Conservation (phyloP, 2,329 filamentous ascomycete species). For the Exophiala aquamarina region DNA sequence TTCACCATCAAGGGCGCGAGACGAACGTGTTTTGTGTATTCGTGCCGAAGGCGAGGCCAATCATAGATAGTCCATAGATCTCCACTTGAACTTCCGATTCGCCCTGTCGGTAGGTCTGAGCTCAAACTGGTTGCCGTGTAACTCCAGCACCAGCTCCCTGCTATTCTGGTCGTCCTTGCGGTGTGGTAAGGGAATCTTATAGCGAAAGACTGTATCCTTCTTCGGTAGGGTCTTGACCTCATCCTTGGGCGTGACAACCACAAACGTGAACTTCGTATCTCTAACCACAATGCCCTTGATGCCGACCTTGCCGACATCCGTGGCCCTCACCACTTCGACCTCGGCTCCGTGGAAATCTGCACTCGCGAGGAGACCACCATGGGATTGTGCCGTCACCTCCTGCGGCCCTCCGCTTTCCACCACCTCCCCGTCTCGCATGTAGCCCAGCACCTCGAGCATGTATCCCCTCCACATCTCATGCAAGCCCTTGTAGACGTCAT, state of each 20-base stretch:
- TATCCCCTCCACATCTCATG: constrained; percentile 81
- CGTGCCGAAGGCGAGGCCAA: too few relatives aligned
- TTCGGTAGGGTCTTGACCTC: constrained; percentile 67
- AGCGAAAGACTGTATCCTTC: constrained; percentile 80
- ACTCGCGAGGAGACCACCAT: constrained; percentile 66
- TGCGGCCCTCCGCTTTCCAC: constrained; percentile 27
- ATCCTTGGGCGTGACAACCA: constrained; percentile 73
- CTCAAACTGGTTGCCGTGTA: constrained; percentile 85
- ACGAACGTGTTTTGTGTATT: too few relatives aligned
- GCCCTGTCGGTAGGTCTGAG: constrained; percentile 79
- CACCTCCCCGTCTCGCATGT: constrained; percentile 37
- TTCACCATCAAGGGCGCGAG: too few relatives aligned
- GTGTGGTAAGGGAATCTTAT: constrained; percentile 61
- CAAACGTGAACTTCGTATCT: constrained; percentile 83
- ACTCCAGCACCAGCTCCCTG: constrained; percentile 68
- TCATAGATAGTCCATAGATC: constrained; percentile 38
- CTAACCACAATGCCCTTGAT: constrained; percentile 82
- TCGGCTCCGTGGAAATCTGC: constrained; percentile 90
- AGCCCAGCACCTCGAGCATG: constrained; percentile 73
- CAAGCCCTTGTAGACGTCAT: constrained; percentile 74
- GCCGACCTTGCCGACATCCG: constrained; percentile 79
- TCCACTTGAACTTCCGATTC: constrained; percentile 87
- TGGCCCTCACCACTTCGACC: constrained; percentile 77
- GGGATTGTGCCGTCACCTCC: constrained; percentile 56
- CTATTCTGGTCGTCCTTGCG: constrained; percentile 23